These are phyloP conservation scores for Westerdykella aurantiaca DNA, from an alignment of 2,329 filamentous ascomycete genomes.

Conservation along the genomic window DNA sequence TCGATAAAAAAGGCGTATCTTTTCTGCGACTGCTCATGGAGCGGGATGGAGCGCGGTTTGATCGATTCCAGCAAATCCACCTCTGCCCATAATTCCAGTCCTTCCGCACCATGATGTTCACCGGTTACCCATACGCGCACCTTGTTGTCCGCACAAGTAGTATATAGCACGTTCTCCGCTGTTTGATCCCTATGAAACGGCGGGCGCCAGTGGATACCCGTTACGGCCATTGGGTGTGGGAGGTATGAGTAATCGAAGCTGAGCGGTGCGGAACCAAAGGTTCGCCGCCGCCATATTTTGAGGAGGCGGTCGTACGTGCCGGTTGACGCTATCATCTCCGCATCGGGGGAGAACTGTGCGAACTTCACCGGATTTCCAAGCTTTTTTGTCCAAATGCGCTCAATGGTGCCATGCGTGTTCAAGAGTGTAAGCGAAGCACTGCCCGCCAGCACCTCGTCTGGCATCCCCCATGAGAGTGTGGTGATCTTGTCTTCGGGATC, in stretches of 20 bases:
- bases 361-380: slow-evolving; percentile 69
- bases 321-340: slow-evolving; percentile 76
- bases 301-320: slow-evolving; percentile 74
- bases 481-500: slow-evolving; percentile 45
- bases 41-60: slow-evolving; percentile 47
- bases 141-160: slow-evolving; percentile 73
- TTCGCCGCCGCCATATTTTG: slow-evolving; percentile 87
- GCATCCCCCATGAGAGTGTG: slow-evolving; percentile 78
- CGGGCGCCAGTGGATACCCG: slow-evolving; percentile 76
- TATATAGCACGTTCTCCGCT: slow-evolving; percentile 83
- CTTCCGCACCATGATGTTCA: slow-evolving; percentile 64
- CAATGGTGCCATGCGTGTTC: slow-evolving; percentile 48
- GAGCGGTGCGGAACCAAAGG: slow-evolving; percentile 75
- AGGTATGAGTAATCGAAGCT: slow-evolving; percentile 89
- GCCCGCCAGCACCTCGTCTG: slow-evolving; percentile 78
- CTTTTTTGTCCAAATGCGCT: slow-evolving; percentile 65
- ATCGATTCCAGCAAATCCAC: slow-evolving; percentile 72
- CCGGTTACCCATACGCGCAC: slow-evolving; percentile 78
- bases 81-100: slow-evolving; percentile 72
- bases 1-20: slow-evolving; percentile 78
- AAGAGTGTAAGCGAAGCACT: slow-evolving; percentile 67
- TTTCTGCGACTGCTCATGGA: slow-evolving; percentile 38
- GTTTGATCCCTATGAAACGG: slow-evolving; percentile 72
- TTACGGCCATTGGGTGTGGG: slow-evolving; percentile 75
- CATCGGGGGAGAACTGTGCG: slow-evolving; percentile 79